Evolutionary conservation across 2,329 filamentous ascomycete species (phyloP), one percentile per base, ranked within the genome.

Genomic region (Chaetomium sp.): DNA sequence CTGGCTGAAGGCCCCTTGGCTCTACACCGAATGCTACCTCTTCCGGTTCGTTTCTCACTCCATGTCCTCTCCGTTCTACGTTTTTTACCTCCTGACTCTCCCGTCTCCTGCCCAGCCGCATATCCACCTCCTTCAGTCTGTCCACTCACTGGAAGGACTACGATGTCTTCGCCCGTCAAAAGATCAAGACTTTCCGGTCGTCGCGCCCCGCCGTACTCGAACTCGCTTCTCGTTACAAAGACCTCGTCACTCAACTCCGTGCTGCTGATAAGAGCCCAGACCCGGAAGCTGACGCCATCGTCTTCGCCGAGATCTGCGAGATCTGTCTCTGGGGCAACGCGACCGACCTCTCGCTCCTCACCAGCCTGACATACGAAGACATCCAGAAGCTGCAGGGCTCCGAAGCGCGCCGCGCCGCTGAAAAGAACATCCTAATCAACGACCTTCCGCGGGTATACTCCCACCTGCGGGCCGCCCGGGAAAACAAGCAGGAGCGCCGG

Each of bases 251-350:
- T 40, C 81, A 91, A 68, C 76, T 94, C 38, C 77, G 80, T 43
- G 69, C 72, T 43, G 69, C 72, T 6, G 12, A 38, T 11, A 69
- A 76, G 62, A 12, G 54, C 0, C 42, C 37, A 37, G 84, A 84
- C 49, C 79, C 82, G 35, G 81, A 86, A 54, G 85, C 88, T 0
- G 88, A 95, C 68, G 82, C 84, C 67, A 72, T 91, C 0, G 75
- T 96, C 33, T 97, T 97, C 73, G 79, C 79, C 32, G 92, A 97
- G 69, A 95, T 97, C 87, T 91, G 87, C 71, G 90, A 96, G 76
- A 94, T 96, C 64, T 96, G 91, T 69, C 81, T 97, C 1, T 97
- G 92, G 92, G 92, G 92, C 9, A 97, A 97, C 70, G 94, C 92
- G 1, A 97, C 92, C 0, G 94, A 97, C 70, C 78, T 97, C 11